Evolutionary conservation across 2,329 filamentous ascomycete species (phyloP).

Genomic region (Talaromyces sp.): DNA sequence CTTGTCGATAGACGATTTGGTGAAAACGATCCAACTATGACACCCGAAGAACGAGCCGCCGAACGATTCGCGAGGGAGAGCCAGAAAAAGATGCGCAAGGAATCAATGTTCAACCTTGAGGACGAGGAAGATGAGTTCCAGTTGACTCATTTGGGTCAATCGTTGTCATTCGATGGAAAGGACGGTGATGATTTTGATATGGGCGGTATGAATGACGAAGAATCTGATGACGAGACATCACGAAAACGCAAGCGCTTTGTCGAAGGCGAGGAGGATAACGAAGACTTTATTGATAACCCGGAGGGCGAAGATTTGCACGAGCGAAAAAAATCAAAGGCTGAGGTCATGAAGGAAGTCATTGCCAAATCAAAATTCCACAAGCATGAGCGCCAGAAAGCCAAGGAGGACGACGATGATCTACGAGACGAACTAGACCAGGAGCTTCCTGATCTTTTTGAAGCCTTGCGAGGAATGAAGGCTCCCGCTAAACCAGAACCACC

Average conservation of each 20-base stretch:
- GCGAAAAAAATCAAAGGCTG: conserved; percentile 90
- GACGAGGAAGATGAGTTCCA: conserved; percentile 71
- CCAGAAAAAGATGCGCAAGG: conserved; percentile 74
- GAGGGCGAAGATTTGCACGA: conserved; percentile 66
- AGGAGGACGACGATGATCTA: conserved; percentile 90
- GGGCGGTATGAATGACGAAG: conserved; percentile 62
- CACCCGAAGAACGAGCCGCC: conserved; percentile 86
- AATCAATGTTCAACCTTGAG: conserved; percentile 85
- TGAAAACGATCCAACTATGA: conserved; percentile 92
- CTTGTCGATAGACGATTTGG: conserved; percentile 93
- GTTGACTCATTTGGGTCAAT: conserved; percentile 82
- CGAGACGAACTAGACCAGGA: conserved; percentile 83
- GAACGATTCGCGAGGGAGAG: conserved; percentile 90
- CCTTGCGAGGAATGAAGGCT: conserved; percentile 64
- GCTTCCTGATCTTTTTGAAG: conserved; percentile 71
- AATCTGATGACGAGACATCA: conserved; percentile 60
- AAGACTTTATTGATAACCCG: conserved; percentile 46
- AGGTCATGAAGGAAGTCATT: conserved; percentile 97
- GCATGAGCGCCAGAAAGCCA: conserved; percentile 86
- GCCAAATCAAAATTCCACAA: conserved; percentile 96
- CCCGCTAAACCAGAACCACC: conserved; percentile 54
- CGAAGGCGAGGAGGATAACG: conserved; percentile 41
- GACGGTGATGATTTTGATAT: conserved; percentile 77
- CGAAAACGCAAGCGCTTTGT: conserved; percentile 54
- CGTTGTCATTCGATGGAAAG: conserved; percentile 65